These are phyloP conservation scores for Pisolithus orientalis DNA, from an alignment of 768 basidiomycete species.

Conservation along the genomic window DNA sequence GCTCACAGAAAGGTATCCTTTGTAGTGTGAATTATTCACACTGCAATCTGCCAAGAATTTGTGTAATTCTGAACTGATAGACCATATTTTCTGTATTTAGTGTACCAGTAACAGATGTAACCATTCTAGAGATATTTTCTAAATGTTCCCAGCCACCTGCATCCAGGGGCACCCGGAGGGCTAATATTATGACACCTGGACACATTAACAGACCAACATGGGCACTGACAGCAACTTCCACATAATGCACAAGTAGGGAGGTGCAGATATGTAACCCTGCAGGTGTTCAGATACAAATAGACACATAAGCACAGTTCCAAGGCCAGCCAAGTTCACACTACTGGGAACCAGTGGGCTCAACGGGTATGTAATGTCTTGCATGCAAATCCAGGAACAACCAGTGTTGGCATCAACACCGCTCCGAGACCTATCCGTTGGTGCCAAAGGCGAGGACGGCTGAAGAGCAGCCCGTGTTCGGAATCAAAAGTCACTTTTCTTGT, in stretches of 20 bases:
- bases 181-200: constrained; percentile 65
- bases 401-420: constrained; percentile 68
- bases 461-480: constrained; percentile 60
- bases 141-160: no score
- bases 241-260: constrained; percentile 79
- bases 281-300: no score
- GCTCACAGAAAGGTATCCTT: no score
- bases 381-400: constrained; percentile 56
- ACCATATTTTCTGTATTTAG: no score
- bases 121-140: no score
- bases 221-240: constrained; percentile 83
- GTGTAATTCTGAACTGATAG: no score
- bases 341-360: constrained; percentile 26
- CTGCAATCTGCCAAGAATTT: no score
- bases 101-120: no score
- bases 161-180: no score
- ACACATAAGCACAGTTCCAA: no score
- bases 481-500: constrained; percentile 42
- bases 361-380: constrained; percentile 58
- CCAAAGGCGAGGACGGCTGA: constrained; percentile 66
- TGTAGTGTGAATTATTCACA: no score
- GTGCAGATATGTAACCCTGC: background rate
- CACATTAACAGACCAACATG: constrained; percentile 85
- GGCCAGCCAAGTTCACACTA: no score
- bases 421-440: constrained; percentile 69